A percentile compares a stretch with the other conserved stretches of the same genome.
Evolutionary conservation across 805 yeast genomes (phyloP).

Genomic region (Candida taoyuanica): DNA sequence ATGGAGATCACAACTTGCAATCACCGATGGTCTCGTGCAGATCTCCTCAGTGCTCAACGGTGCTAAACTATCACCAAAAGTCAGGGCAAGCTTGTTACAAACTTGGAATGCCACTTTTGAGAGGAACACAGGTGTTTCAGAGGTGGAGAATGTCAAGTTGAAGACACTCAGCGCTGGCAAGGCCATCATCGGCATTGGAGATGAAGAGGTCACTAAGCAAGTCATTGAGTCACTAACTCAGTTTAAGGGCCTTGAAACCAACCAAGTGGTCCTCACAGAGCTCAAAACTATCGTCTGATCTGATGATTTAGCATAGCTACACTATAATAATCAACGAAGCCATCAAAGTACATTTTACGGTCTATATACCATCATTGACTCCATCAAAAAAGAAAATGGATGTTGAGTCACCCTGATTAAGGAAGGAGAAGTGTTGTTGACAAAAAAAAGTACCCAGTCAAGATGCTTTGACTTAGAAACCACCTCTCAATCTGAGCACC

Average conservation of each 20-base stretch:
- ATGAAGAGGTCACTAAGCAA: slow-evolving; percentile 10
- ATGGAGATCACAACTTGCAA: slow-evolving; percentile 57
- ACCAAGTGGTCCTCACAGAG: slow-evolving; percentile 43
- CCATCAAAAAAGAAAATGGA: background rate
- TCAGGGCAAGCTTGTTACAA: slow-evolving; percentile 9
- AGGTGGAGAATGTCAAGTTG: slow-evolving; percentile 57
- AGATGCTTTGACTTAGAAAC: no score
- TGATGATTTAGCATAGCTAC: no score
- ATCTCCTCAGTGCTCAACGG: slow-evolving; percentile 17
- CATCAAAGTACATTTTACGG: background rate
- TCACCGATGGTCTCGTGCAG: slow-evolving; percentile 36
- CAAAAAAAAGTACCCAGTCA: no score
- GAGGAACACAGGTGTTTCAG: slow-evolving; percentile 34
- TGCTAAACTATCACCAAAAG: slow-evolving; percentile 6
- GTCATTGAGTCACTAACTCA: slow-evolving; percentile 25
- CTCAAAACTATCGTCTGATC: slow-evolving; percentile 16
- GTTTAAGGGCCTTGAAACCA: slow-evolving; percentile 34
- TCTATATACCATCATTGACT: background rate
- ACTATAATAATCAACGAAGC: no score
- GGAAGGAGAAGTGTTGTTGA: no score
- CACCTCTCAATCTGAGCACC: slow-evolving; percentile 82
- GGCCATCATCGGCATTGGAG: slow-evolving; percentile 17
- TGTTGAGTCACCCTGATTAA: background rate
- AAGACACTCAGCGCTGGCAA: slow-evolving; percentile 40
- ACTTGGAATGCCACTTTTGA: slow-evolving; percentile 26